These are phyloP conservation scores for Atalantia buxifolia DNA, from an alignment of 345 rosid species.

Conservation along the genomic window DNA sequence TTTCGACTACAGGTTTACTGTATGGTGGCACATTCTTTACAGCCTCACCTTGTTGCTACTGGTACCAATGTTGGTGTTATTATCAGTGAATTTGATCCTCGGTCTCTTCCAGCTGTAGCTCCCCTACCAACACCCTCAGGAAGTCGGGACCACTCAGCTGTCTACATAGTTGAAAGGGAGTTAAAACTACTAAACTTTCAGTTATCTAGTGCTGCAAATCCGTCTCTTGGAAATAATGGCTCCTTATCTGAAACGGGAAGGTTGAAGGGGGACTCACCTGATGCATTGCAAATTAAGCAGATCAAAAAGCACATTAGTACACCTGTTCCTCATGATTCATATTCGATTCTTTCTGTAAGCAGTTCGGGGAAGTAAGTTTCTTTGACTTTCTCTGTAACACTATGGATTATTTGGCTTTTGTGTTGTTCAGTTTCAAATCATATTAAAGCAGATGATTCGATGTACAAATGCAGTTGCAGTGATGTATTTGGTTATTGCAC, in stretches of 20 bases:
- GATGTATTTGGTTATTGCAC: not conserved
- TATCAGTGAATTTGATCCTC: slow-evolving; percentile 91
- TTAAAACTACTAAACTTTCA: slow-evolving; percentile 86
- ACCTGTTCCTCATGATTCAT: slow-evolving; percentile 95
- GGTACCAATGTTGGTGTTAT: slow-evolving; percentile 96
- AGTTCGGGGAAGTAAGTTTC: slow-evolving; percentile 93
- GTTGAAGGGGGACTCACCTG: slow-evolving; percentile 73
- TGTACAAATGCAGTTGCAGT: slow-evolving; percentile 2
- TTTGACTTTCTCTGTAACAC: not conserved
- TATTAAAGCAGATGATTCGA: slow-evolving; percentile 6
- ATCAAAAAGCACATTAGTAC: slow-evolving; percentile 84
- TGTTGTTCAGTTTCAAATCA: not conserved
- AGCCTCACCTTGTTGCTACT: slow-evolving; percentile 96
- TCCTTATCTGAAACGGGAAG: slow-evolving; percentile 81
- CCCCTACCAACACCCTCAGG: slow-evolving; percentile 76
- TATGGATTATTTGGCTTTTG: not conserved
- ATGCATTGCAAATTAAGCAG: slow-evolving; percentile 80
- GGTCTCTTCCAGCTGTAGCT: slow-evolving; percentile 88
- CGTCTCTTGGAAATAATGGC: slow-evolving; percentile 86
- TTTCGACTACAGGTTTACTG: slow-evolving; percentile 74
- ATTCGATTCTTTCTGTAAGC: slow-evolving; percentile 92
- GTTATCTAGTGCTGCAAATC: slow-evolving; percentile 70
- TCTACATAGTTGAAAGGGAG: slow-evolving; percentile 86
- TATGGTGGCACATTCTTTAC: slow-evolving; percentile 97
- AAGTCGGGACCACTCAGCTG: slow-evolving; percentile 93